Percentiles rank a stretch among this genome's conserved stretches.
These are phyloP conservation scores for Mucor piriformis DNA, from an alignment of 371 early-diverging fungal genomes.

Conservation along the genomic window DNA sequence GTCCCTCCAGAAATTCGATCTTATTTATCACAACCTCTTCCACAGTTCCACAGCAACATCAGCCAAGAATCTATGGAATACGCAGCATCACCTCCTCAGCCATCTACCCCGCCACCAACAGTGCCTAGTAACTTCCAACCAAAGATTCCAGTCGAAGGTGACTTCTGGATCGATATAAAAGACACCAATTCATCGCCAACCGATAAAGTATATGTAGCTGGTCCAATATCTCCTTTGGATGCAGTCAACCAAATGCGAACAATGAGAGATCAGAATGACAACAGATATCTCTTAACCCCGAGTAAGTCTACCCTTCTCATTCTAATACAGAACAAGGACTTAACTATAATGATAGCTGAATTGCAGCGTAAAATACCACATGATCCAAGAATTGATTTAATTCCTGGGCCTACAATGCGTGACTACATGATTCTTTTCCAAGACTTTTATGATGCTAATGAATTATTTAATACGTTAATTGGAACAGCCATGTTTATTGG, in stretches of 20 bases:
- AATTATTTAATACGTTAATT: constrained; percentile 39
- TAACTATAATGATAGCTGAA: constrained; percentile 30
- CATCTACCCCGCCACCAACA: background rate
- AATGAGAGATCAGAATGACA: constrained; percentile 21
- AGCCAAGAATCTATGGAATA: background rate
- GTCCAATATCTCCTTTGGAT: constrained; percentile 25
- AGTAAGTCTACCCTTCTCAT: constrained; percentile 9
- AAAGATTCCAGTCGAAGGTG: constrained; percentile 11
- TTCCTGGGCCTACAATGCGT: constrained; percentile 50
- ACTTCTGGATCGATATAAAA: constrained; percentile 19
- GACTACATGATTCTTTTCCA: constrained; percentile 52
- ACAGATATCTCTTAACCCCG: constrained; percentile 18
- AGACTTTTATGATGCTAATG: constrained; percentile 49
- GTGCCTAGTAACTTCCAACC: background rate
- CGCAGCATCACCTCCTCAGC: background rate
- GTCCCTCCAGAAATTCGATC: constrained; percentile 21
- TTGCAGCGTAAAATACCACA: constrained; percentile 46
- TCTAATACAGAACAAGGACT: background rate
- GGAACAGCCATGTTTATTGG: constrained; percentile 43
- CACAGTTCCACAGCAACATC: background rate
- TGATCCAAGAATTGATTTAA: constrained; percentile 49
- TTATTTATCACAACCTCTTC: constrained; percentile 1
- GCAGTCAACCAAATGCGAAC: constrained; percentile 21
- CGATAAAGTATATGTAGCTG: constrained; percentile 20
- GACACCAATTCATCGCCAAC: background rate